These are phyloP conservation scores for Penicillium decumbens DNA, from an alignment of 2,329 filamentous ascomycete genomes.

Conservation along the genomic window DNA sequence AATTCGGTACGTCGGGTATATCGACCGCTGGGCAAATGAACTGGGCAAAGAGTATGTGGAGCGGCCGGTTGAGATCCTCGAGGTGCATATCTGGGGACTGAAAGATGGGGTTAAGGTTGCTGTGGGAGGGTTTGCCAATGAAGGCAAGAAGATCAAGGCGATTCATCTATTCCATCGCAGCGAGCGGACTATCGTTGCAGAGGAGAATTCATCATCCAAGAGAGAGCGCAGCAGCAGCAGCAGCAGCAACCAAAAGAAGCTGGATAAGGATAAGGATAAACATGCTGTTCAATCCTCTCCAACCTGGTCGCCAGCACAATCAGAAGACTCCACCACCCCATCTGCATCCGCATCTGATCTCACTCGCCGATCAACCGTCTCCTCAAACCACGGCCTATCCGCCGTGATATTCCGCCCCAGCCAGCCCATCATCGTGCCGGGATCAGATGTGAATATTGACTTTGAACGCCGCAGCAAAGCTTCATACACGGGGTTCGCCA, in stretches of 20 bases:
- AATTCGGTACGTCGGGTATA: constrained; percentile 78
- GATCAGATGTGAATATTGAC: constrained; percentile 83
- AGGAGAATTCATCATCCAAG: constrained; percentile 50
- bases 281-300: constrained; percentile 3
- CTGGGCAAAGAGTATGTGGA: constrained; percentile 74
- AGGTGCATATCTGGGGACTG: constrained; percentile 86
- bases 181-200: constrained; percentile 58
- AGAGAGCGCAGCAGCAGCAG: constrained; percentile 20
- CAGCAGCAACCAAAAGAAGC: constrained; percentile 1
- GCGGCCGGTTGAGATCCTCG: constrained; percentile 73
- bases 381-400: constrained; percentile 53
- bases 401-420: constrained; percentile 73
- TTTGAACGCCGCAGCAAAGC: constrained; percentile 81
- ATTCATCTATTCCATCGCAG: constrained; percentile 71
- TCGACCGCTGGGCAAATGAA: constrained; percentile 75
- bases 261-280: not conserved
- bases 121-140: constrained; percentile 80
- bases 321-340: constrained; percentile 8
- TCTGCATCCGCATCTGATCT: not conserved
- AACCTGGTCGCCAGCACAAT: constrained; percentile 18
- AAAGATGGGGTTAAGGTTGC: constrained; percentile 81
- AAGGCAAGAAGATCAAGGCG: constrained; percentile 77
- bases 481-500: constrained; percentile 69
- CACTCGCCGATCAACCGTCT: constrained; percentile 36
- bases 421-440: constrained; percentile 64